These are phyloP conservation scores for Phytophthora sp. DNA, from an alignment of 352 stramenopile genomes.

Conservation along the genomic window DNA sequence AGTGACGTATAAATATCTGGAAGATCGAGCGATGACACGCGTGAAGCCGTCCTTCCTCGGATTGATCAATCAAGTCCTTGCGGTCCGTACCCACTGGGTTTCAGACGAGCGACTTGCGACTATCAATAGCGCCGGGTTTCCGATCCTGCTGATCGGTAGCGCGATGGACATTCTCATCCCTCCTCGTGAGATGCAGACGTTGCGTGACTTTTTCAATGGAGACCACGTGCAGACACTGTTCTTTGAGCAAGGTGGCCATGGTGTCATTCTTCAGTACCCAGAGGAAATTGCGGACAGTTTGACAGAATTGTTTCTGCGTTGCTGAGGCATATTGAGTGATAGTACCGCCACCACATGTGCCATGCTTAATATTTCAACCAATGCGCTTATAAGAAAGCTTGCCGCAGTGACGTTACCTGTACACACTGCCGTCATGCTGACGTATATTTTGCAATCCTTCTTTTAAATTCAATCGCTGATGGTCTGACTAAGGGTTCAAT, in stretches of 20 bases:
- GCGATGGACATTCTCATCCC: slow-evolving; percentile 50
- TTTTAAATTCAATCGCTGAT: too few species aligned
- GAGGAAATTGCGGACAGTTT: slow-evolving; percentile 39
- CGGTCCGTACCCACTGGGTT: slow-evolving; percentile 45
- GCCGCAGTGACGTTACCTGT: too few species aligned
- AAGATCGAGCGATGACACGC: slow-evolving; percentile 18
- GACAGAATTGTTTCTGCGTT: slow-evolving; percentile 20
- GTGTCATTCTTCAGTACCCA: slow-evolving; percentile 47
- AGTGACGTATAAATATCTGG: slow-evolving; percentile 28
- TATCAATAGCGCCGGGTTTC: slow-evolving; percentile 46
- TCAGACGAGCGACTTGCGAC: slow-evolving; percentile 45
- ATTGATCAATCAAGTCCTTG: slow-evolving; percentile 36
- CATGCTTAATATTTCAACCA: too few species aligned
- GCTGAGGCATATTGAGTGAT: background rate
- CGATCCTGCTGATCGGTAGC: slow-evolving; percentile 48
- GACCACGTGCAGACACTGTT: slow-evolving; percentile 46
- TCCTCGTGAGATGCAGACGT: slow-evolving; percentile 34
- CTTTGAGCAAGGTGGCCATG: slow-evolving; percentile 49
- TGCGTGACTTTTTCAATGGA: slow-evolving; percentile 35
- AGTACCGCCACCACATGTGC: too few species aligned
- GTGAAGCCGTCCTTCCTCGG: slow-evolving; percentile 20
- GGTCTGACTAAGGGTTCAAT: too few species aligned
- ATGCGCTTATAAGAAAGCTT: too few species aligned
- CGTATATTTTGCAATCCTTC: too few species aligned
- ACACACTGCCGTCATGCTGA: too few species aligned